Conservation (phyloP, 345 rosid genomes). For the Adansonia digitata region DNA sequence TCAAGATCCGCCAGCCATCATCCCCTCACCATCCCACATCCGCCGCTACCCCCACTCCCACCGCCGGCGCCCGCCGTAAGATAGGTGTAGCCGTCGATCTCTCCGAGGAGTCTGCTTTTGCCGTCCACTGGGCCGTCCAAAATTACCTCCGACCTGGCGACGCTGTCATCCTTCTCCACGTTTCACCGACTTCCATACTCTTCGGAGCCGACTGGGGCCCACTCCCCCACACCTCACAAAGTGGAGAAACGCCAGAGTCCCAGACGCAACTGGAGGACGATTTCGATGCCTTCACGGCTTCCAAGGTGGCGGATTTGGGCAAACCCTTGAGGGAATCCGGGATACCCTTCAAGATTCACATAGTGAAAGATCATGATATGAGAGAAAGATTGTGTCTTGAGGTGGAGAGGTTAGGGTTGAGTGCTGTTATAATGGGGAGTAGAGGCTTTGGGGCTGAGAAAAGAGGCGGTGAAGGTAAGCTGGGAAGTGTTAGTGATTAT, state of each 20-base stretch:
- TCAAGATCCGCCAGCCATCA: constrained; percentile 65
- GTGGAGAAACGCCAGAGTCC: constrained; percentile 7
- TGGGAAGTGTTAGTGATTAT: constrained; percentile 94
- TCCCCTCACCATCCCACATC: constrained; percentile 41
- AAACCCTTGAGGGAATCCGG: constrained; percentile 74
- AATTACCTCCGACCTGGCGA: constrained; percentile 94
- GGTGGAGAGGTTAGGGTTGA: constrained; percentile 68
- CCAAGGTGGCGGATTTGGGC: constrained; percentile 71
- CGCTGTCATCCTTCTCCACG: constrained; percentile 88
- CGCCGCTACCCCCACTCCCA: constrained; percentile 44
- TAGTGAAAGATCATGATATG: constrained; percentile 65
- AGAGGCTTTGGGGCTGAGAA: constrained; percentile 46
- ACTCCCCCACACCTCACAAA: constrained; percentile 38
- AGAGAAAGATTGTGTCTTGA: constrained; percentile 78
- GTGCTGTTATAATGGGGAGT: constrained; percentile 70
- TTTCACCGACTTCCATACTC: constrained; percentile 85
- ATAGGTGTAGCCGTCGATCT: constrained; percentile 96
- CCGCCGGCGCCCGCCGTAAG: constrained; percentile 85
- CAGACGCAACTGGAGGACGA: constrained; percentile 56
- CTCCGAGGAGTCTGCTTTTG: constrained; percentile 77
- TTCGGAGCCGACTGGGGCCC: constrained; percentile 99
- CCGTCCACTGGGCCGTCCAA: constrained; percentile 84
- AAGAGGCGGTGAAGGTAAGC: constrained; percentile 64
- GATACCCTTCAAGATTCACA: constrained; percentile 76
- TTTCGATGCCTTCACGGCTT: constrained; percentile 59